These are phyloP conservation scores for Alternaria infectoria DNA, from an alignment of 2,329 filamentous ascomycete species.

Conservation along the genomic window DNA sequence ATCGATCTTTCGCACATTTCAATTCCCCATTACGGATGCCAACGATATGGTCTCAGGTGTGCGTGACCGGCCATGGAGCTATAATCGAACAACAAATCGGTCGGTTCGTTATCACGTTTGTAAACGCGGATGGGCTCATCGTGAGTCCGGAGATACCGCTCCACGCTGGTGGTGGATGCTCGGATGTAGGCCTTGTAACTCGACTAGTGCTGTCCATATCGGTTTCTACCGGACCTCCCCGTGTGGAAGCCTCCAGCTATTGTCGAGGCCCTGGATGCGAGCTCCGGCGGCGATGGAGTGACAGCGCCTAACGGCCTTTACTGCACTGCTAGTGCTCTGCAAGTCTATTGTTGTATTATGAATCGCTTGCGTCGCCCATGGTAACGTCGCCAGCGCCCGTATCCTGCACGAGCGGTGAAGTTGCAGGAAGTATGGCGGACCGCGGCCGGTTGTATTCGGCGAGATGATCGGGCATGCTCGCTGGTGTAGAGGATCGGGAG, in stretches of 20 bases:
- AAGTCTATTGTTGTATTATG: neutral
- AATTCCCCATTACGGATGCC: neutral
- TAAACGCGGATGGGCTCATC: neutral
- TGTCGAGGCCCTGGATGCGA: neutral
- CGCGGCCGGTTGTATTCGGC: conserved; percentile 40
- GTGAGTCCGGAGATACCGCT: neutral
- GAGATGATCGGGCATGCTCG: conserved; percentile 51
- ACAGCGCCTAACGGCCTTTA: neutral
- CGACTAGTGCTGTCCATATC: neutral
- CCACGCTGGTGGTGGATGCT: neutral
- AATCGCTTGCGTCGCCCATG: conserved; percentile 39
- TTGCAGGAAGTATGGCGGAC: conserved; percentile 38
- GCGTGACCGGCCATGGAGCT: neutral
- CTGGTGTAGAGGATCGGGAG: conserved; percentile 49
- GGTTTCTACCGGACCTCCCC: neutral
- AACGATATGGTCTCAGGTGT: neutral
- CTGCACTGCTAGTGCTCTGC: neutral
- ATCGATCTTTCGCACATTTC: neutral
- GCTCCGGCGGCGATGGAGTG: neutral
- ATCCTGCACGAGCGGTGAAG: conserved; percentile 30
- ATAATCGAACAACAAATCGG: conserved; percentile 1
- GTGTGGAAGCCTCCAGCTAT: neutral
- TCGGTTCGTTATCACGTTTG: neutral
- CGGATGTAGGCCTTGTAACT: neutral
- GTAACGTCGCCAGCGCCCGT: conserved; percentile 35